These are phyloP conservation scores for Aspergillus luchuensis DNA, from an alignment of 2,329 filamentous ascomycete species.

Conservation along the genomic window DNA sequence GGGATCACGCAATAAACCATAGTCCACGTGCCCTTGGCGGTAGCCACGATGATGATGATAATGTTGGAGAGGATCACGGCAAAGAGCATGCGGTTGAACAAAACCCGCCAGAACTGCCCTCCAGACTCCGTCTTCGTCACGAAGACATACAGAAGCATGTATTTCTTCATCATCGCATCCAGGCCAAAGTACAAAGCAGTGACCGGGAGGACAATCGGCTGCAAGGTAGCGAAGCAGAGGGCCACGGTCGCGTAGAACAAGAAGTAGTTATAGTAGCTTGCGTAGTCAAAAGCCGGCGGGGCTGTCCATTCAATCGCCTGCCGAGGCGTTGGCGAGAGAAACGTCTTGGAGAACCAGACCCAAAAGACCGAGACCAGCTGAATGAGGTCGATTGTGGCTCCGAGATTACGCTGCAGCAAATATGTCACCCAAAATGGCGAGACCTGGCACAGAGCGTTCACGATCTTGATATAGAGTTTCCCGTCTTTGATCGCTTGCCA, in stretches of 20 bases:
- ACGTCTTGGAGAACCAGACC: constrained; percentile 81
- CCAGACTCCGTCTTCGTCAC: constrained; percentile 96
- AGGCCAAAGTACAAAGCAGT: constrained; percentile 87
- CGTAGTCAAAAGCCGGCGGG: constrained; percentile 90
- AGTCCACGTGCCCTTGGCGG: constrained; percentile 65
- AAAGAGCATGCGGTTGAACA: constrained; percentile 93
- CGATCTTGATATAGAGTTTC: constrained; percentile 64
- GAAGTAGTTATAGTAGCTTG: constrained; percentile 97
- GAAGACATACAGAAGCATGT: constrained; percentile 90
- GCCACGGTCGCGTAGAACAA: constrained; percentile 91
- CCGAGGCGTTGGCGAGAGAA: constrained; percentile 83
- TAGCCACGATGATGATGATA: constrained; percentile 74
- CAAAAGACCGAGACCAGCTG: constrained; percentile 83
- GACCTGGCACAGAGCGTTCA: constrained; percentile 75
- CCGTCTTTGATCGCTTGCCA: constrained; percentile 69
- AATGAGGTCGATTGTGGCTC: constrained; percentile 89
- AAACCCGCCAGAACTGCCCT: constrained; percentile 84
- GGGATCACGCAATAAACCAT: constrained; percentile 73
- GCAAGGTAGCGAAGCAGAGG: constrained; percentile 78
- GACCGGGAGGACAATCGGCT: constrained; percentile 83
- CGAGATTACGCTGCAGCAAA: constrained; percentile 87
- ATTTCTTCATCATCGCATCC: constrained; percentile 92
- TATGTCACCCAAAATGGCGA: constrained; percentile 95
- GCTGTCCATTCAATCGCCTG: constrained; percentile 91
- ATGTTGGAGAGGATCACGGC: constrained; percentile 75